Evolutionary conservation across 192 early-diverging fungal genomes (phyloP), one percentile per base, ranked within the genome.

Genomic region (Entomortierella parvispora): DNA sequence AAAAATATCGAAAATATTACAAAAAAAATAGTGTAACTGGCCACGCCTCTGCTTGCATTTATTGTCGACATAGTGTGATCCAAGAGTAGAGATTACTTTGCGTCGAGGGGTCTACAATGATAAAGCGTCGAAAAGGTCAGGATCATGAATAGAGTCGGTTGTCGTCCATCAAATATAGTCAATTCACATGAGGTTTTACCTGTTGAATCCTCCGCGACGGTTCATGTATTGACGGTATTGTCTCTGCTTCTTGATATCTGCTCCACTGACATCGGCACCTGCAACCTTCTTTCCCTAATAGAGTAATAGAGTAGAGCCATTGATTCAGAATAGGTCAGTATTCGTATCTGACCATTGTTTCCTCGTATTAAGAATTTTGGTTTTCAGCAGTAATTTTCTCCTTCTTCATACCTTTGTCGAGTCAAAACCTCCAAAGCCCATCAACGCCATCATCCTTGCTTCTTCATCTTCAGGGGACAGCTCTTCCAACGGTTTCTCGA

Each of bases 181-280:
- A 0, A 10, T 20, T n/a, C 18, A n/a, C n/a, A n/a, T n/a, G n/a
- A n/a, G n/a, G n/a, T 25, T 8, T 48, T 60, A 80, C 77, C 87
- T 81, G 64, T 96, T 96, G 62, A 97, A 97, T 18, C 95, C 95
- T 44, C 95, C 93, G 46, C 91, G 87, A 56, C 95, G 81, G 80
- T 97, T 97, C 95, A 97, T 97, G 76, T 97, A 97, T 79, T 97
- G 95, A 3, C 95, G 86, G 72, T 95, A 96, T 54, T 91, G 89
- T 47, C 94, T 83, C 65, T 94, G 90, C 66, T 94, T 94, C 69
- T 95, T 93, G 63, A 96, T 86, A 48, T 91, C 92, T 6, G 89
- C 94, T 7, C 80, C 92, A 34, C 92, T 88, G 0, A 83, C 77
- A 65, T 93, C 89, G 31, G 90, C 88, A 18, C 93, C 94, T 0